Evolutionary conservation across 1,284 basidiomycete genomes (phyloP), one percentile per base, ranked within the genome.

Genomic region (Austroboletus novae-zelandiae): DNA sequence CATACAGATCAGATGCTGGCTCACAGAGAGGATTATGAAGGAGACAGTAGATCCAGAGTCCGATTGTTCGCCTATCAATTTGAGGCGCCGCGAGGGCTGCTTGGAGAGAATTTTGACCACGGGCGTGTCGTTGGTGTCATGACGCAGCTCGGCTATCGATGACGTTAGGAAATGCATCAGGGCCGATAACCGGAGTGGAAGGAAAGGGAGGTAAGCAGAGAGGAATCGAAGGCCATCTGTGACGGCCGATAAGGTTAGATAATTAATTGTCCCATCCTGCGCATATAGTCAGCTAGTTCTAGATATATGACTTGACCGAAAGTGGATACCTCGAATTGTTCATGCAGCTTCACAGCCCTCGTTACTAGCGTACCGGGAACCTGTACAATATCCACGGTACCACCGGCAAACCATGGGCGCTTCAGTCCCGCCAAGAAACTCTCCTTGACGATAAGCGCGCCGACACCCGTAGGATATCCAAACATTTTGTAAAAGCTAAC

Each of bases 401-500:
- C 90, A 15, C 90, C 90, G 1, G 90, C 81, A 62, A 93, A 93
- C 88, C 90, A 93, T 0, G 88, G 87, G 3, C 86, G 76, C 54
- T 79, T 71, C 43, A 91, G 73, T 45, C 72, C 71, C 3, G 66
- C 66, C 41, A 89, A 68, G 60, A 89, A 86, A 6, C 76, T 74
- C 58, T 84, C 82, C 65, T 84, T 88, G 40, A 87, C 83, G 17
- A 94, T 68, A 2, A 94, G 74, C 17, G 88, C 88, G 30, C 91
- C 90, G 40, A 93, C 80, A 2, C 90, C 91, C 0, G 91, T 94
- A 9, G 91, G 91, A 59, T 84, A 92, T 29, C 90, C 90, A 54
- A 91, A 90, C 84, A 92, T 91, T 60, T 94, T 94, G 74, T 94
- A 94, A 60, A 92, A 90, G 37, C 86, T 89, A 47, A 92, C 66